Conservation (phyloP, 306 rosid genomes). For the Prunus padus region DNA sequence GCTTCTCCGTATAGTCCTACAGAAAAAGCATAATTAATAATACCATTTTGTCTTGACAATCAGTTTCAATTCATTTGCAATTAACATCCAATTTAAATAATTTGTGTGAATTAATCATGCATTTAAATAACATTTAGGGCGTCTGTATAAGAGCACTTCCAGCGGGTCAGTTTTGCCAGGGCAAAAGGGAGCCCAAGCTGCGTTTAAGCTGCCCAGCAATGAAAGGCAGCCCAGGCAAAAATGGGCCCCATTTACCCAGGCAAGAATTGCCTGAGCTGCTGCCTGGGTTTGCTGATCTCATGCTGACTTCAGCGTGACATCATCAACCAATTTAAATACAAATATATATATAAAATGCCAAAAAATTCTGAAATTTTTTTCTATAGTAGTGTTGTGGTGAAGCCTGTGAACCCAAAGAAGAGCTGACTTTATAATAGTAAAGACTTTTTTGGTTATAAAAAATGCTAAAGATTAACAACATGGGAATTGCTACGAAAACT, state of each 20-base stretch:
- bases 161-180: no score
- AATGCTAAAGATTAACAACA: neutral
- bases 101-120: neutral
- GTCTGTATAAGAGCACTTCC: no score
- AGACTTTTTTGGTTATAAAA: neutral
- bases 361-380: no score
- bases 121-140: neutral
- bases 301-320: no score
- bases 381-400: neutral
- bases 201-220: no score
- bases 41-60: neutral
- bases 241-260: no score
- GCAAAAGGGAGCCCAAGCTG: no score
- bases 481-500: slow-evolving; percentile 24
- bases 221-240: no score
- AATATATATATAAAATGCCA: no score
- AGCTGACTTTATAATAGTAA: neutral
- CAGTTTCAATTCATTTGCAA: neutral
- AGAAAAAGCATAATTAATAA: slow-evolving; percentile 7
- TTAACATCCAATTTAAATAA: neutral
- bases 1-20: slow-evolving; percentile 93
- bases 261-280: no score
- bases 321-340: no score
- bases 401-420: neutral
- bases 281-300: no score